Base-by-base conservation (phyloP, 1,284 basidiomycete species). In the Cryptococcus amylolentus region DNA sequence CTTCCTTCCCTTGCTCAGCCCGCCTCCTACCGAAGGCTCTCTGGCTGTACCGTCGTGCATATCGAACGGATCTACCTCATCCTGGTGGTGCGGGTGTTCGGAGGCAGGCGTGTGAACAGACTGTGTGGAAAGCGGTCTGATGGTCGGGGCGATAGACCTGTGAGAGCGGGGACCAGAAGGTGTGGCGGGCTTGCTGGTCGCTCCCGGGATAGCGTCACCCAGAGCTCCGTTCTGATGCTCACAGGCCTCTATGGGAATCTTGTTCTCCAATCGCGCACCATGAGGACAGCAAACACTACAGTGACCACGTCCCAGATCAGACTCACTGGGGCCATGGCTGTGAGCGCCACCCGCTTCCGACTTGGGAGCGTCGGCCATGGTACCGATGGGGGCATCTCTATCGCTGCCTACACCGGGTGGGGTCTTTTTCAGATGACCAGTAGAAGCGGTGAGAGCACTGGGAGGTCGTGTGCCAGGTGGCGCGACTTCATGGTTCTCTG, bases 231-330 rank as follows among this genome's bases (percentile, higher is more conserved):
- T 60, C 61, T 71, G 68, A 58, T 71, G 69, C 5, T 60, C 65
- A 45, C 68, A 69, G 3, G 66, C 57, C 28, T 61, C 63, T 41
- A 64, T 57, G 14, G 68, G 65, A 47, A 60, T 48, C 3, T 64
- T 62, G 14, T 47, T 51, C 23, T 49, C 48, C 10, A 60, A 57
- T 37, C 56, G 57, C 5, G 66, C 63, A 18, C 58, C 66, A 51
- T 58, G 41, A 9, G 69, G 69, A 61, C 68, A 71, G 52, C 69
- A 71, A 39, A 66, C 61, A 35, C 57, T 53, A 51, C 69, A 70
- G 44, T 71, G 68, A 13, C 64, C 64, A 27, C 52, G 37, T 27
- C 63, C 65, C 14, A 65, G 26, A 13, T 61, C 58, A 7, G 61
- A 63, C 43, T 66, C 65, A 1, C 57, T 46, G 12, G 54, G 51